Evolutionary conservation across 495 filamentous ascomycete species (phyloP).

Genomic region (Lepidopterella palustris): DNA sequence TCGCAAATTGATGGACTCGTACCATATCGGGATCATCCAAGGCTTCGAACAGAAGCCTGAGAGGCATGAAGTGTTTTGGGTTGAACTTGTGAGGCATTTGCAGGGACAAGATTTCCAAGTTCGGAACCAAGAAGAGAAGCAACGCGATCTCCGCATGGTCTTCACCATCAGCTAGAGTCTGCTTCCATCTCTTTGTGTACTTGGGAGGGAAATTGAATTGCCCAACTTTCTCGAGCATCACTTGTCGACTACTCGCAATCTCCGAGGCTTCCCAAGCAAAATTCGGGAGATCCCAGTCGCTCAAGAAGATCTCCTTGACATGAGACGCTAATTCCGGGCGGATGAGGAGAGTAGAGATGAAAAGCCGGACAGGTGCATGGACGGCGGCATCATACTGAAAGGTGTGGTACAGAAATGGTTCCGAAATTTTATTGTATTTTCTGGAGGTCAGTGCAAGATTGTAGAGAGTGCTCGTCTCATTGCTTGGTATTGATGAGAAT

Average conservation of each 20-base stretch:
- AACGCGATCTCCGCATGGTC: background rate
- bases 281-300: background rate
- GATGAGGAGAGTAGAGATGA: background rate
- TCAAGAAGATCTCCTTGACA: background rate
- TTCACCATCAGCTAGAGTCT: background rate
- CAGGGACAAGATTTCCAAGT: background rate
- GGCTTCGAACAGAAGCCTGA: too few relatives aligned
- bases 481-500: background rate
- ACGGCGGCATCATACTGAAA: background rate
- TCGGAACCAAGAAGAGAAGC: background rate
- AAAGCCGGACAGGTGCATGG: background rate
- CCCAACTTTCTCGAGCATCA: background rate
- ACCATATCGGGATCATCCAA: too few relatives aligned
- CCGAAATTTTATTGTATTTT: background rate
- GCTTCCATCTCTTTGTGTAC: background rate
- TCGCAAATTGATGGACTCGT: too few relatives aligned
- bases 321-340: background rate
- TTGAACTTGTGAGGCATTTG: too few relatives aligned
- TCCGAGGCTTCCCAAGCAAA: background rate
- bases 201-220: background rate
- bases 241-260: background rate
- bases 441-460: background rate
- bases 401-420: background rate
- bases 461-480: background rate
- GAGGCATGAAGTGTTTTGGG: too few relatives aligned